Percentiles rank a stretch among this genome's conserved stretches.
These are phyloP conservation scores for Ziziphus jujuba DNA, from an alignment of 306 rosid genomes.

Conservation along the genomic window DNA sequence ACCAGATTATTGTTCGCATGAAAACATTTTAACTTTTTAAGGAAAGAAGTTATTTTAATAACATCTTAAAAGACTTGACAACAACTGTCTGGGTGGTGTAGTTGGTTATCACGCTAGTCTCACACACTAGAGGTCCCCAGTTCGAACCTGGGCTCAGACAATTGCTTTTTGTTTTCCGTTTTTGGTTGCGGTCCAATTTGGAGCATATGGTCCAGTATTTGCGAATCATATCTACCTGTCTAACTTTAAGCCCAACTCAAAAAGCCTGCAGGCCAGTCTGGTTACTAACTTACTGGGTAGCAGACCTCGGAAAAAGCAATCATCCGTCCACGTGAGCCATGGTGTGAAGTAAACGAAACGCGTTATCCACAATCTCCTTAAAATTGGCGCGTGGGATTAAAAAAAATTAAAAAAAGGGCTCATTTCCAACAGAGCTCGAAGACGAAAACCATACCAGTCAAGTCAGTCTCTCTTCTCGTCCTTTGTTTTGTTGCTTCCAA, in stretches of 20 bases:
- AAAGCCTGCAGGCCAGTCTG: not conserved
- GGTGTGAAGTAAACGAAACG: not conserved
- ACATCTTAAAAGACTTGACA: too few relatives aligned
- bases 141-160: conserved; percentile 81
- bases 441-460: conserved; percentile 11
- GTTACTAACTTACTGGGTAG: too few relatives aligned
- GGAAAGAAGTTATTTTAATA: too few relatives aligned
- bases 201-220: too few relatives aligned
- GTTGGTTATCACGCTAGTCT: conserved; percentile 88
- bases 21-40: too few relatives aligned
- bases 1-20: too few relatives aligned
- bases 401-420: too few relatives aligned
- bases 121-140: conserved; percentile 89
- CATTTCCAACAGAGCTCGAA: not conserved
- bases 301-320: not conserved
- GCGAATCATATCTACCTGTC: too few relatives aligned
- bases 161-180: not conserved
- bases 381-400: conserved; percentile 25
- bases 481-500: conserved; percentile 35
- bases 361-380: not conserved
- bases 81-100: conserved; percentile 60
- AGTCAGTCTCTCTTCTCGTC: conserved; percentile 11
- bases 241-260: too few relatives aligned
- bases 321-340: conserved; percentile 2
- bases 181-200: not conserved